Percentiles rank a stretch among this genome's conserved stretches.
Evolutionary conservation across 2,329 filamentous ascomycete species (phyloP).

Genomic region (Talaromyces sp.): DNA sequence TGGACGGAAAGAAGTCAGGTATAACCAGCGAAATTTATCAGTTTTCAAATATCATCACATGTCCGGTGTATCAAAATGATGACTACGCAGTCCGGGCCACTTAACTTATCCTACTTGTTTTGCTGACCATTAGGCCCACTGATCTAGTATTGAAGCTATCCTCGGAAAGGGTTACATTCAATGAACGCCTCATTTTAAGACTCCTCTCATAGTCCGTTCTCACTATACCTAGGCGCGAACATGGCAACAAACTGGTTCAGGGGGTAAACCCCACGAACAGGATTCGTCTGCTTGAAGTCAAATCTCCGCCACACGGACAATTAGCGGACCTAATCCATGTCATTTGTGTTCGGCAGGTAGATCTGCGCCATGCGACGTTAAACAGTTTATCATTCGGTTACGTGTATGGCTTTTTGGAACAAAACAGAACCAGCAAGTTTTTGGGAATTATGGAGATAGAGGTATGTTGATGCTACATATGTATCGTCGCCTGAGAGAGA

Average conservation of each 20-base stretch:
- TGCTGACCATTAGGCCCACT: not conserved
- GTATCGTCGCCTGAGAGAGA: not conserved
- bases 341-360: not conserved
- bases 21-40: not conserved
- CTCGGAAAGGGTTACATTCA: not conserved
- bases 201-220: not conserved
- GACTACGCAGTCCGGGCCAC: not conserved
- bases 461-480: not conserved
- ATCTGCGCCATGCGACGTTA: not conserved
- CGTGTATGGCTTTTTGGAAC: not conserved
- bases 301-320: conserved; percentile 6
- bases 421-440: too few species aligned
- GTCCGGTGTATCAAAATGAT: not conserved
- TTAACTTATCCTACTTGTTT: not conserved
- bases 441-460: too few species aligned
- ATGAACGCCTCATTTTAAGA: not conserved
- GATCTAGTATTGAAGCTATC: not conserved
- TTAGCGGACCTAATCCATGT: not conserved
- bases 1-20: not conserved
- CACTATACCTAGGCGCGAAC: not conserved
- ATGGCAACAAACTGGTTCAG: not conserved
- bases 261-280: not conserved
- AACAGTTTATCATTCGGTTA: not conserved
- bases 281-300: not conserved
- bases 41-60: not conserved